Percentiles rank a stretch among this genome's conserved stretches.
Evolutionary conservation across 805 yeast species (phyloP).

Genomic region (Ogataea pini): DNA sequence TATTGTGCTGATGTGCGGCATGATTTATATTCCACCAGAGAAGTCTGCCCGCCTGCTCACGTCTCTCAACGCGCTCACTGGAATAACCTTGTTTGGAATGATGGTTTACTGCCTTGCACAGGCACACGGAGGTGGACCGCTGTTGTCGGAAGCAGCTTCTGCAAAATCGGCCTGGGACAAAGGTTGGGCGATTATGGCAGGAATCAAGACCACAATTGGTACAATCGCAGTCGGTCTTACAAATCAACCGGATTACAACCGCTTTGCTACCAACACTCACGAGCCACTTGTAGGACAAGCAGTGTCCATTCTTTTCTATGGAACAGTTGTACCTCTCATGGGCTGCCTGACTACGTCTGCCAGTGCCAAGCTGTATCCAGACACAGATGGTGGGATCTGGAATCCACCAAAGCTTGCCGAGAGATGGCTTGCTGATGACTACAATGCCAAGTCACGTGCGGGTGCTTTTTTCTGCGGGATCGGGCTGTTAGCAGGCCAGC

Average conservation of each 20-base stretch:
- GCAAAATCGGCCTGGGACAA: slow-evolving; percentile 27
- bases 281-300: slow-evolving; percentile 18
- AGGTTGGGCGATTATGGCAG: slow-evolving; percentile 45
- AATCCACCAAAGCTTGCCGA: slow-evolving; percentile 43
- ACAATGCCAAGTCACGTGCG: slow-evolving; percentile 41
- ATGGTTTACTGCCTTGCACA: slow-evolving; percentile 29
- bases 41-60: slow-evolving; percentile 27
- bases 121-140: slow-evolving; percentile 35
- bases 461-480: slow-evolving; percentile 49
- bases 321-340: slow-evolving; percentile 34
- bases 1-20: slow-evolving; percentile 37
- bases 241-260: slow-evolving; percentile 44
- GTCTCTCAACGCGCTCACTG: slow-evolving; percentile 26
- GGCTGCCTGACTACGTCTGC: slow-evolving; percentile 52
- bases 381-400: slow-evolving; percentile 47
- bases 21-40: slow-evolving; percentile 33
- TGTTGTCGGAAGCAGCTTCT: slow-evolving; percentile 19
- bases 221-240: slow-evolving; percentile 40
- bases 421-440: slow-evolving; percentile 36
- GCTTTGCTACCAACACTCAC: slow-evolving; percentile 33
- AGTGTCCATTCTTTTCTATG: slow-evolving; percentile 12
- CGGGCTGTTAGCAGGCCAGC: slow-evolving; percentile 38
- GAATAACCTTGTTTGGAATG: slow-evolving; percentile 28
- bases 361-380: slow-evolving; percentile 43
- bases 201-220: slow-evolving; percentile 42